Evolutionary conservation across 768 basidiomycete genomes (phyloP).

Genomic region (Naganishia randhawae): DNA sequence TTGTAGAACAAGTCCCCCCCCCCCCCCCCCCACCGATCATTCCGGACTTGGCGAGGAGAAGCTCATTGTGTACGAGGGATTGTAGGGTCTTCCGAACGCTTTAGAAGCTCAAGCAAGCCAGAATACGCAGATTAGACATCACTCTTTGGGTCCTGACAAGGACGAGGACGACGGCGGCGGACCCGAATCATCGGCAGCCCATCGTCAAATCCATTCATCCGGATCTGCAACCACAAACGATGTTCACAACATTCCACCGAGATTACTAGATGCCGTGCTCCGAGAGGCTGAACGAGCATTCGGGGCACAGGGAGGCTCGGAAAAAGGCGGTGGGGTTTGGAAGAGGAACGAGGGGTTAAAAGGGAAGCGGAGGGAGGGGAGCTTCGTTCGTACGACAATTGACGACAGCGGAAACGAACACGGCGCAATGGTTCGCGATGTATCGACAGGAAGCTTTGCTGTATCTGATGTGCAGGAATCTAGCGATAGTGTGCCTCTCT

Average conservation of each 20-base stretch:
- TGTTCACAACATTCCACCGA: not conserved
- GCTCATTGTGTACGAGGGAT: too few species aligned
- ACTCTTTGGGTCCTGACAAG: not conserved
- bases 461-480: too few species aligned
- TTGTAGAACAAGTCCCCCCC: too few species aligned
- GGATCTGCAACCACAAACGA: not conserved
- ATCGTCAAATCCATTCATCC: not conserved
- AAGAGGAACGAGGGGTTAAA: not conserved
- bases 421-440: too few species aligned
- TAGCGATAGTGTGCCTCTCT: too few species aligned
- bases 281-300: constrained; percentile 9
- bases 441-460: too few species aligned
- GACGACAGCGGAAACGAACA: too few species aligned
- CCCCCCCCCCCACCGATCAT: too few species aligned
- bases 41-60: too few species aligned
- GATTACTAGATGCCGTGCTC: constrained; percentile 8
- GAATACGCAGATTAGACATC: not conserved
- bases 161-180: not conserved
- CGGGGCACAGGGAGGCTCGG: not conserved
- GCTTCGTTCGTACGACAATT: too few species aligned
- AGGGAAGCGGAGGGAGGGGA: not conserved
- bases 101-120: not conserved
- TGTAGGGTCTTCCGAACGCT: constrained; percentile 14
- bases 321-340: not conserved
- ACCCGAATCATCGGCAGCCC: not conserved